Evolutionary conservation across 2,329 filamentous ascomycete genomes (phyloP).

Genomic region (Pseudogymnoascus sp.): DNA sequence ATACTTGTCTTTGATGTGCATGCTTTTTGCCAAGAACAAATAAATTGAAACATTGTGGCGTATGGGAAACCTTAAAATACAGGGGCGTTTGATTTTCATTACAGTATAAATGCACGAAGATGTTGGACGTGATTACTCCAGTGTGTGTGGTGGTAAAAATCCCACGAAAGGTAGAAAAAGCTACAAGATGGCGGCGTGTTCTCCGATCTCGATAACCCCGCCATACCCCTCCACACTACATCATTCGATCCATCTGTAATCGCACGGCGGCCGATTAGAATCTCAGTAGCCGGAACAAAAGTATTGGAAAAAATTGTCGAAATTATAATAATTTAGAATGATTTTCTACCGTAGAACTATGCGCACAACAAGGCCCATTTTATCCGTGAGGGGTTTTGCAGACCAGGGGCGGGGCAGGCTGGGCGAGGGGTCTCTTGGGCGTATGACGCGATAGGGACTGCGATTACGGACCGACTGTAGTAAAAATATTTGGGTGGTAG

Average conservation of each 20-base stretch:
- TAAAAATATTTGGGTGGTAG: conserved; percentile 7
- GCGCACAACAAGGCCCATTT: not conserved
- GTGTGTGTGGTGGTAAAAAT: not conserved
- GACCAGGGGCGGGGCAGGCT: not conserved
- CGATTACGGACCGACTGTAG: conserved; percentile 4
- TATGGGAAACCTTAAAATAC: not conserved
- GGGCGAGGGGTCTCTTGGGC: conserved; percentile 2
- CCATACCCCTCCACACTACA: not conserved
- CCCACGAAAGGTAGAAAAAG: not conserved
- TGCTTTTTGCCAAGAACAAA: not conserved
- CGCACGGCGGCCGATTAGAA: not conserved
- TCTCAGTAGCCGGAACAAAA: not conserved
- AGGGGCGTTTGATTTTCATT: not conserved
- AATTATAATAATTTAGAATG: not conserved
- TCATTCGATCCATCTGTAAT: not conserved
- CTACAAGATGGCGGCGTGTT: not conserved
- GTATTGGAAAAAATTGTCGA: not conserved
- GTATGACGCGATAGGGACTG: not conserved
- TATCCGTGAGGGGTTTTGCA: not conserved
- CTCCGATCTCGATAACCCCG: not conserved
- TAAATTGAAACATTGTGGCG: not conserved
- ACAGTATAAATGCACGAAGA: not conserved
- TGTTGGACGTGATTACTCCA: no score
- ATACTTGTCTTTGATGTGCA: not conserved
- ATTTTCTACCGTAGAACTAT: not conserved